Evolutionary conservation across 2,329 filamentous ascomycete species (phyloP).

Genomic region (Zymoseptoria ardabiliae): DNA sequence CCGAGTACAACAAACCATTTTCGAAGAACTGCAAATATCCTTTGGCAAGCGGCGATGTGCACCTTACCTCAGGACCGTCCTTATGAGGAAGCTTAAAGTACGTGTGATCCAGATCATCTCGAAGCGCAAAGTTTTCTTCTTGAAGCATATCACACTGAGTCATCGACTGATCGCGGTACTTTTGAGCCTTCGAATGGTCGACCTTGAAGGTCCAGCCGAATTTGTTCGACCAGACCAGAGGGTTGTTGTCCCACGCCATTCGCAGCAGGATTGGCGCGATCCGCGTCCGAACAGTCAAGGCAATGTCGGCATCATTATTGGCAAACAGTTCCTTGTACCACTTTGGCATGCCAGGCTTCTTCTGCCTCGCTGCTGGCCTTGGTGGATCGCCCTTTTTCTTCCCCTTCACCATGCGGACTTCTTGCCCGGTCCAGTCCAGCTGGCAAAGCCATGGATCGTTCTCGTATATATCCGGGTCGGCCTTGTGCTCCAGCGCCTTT

Average conservation of each 20-base stretch:
- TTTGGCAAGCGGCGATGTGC: slow-evolving; percentile 83
- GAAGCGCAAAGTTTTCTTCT: slow-evolving; percentile 59
- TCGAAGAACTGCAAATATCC: slow-evolving; percentile 88
- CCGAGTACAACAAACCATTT: slow-evolving; percentile 75
- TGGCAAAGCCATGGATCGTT: slow-evolving; percentile 88
- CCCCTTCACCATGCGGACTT: slow-evolving; percentile 82
- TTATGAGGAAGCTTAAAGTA: slow-evolving; percentile 98
- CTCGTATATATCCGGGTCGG: slow-evolving; percentile 59
- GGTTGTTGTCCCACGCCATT: slow-evolving; percentile 81
- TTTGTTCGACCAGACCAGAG: slow-evolving; percentile 85
- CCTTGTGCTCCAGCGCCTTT: slow-evolving; percentile 68
- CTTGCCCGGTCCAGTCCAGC: slow-evolving; percentile 91
- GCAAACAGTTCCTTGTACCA: slow-evolving; percentile 93
- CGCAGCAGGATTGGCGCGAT: slow-evolving; percentile 79
- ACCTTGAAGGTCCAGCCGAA: slow-evolving; percentile 91
- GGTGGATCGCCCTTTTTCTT: slow-evolving; percentile 80
- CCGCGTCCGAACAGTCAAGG: slow-evolving; percentile 75
- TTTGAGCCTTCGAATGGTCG: slow-evolving; percentile 50
- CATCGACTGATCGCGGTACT: slow-evolving; percentile 66
- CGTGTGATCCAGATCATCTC: slow-evolving; percentile 55
- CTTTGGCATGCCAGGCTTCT: slow-evolving; percentile 86
- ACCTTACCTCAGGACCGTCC: slow-evolving; percentile 78
- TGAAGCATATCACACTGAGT: slow-evolving; percentile 67
- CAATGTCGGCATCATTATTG: slow-evolving; percentile 61
- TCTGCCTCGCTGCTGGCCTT: slow-evolving; percentile 72